Percentiles rank a stretch among this genome's conserved stretches.
Conservation (phyloP, 2,329 filamentous ascomycete species). For the Bipolaris cookei region DNA sequence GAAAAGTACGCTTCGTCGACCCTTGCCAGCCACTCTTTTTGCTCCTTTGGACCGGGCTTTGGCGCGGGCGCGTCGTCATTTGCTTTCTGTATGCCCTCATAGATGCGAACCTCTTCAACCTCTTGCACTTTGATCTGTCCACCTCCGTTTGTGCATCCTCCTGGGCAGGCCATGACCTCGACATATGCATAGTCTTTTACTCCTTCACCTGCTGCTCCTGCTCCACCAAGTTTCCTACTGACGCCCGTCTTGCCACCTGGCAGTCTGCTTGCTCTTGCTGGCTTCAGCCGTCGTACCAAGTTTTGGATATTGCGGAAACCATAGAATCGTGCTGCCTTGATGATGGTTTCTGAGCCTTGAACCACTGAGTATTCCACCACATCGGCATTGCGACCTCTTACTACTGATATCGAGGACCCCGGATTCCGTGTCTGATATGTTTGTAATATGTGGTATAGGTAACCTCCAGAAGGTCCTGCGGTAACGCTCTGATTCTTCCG, state of each 20-base stretch:
- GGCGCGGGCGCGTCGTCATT: slow-evolving; percentile 41
- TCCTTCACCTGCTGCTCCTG: slow-evolving; percentile 65
- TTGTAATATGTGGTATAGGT: slow-evolving; percentile 82
- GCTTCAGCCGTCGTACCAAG: slow-evolving; percentile 88
- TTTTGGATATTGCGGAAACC: slow-evolving; percentile 99
- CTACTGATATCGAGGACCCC: slow-evolving; percentile 72
- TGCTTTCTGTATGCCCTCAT: slow-evolving; percentile 33
- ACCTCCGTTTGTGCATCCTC: slow-evolving; percentile 97
- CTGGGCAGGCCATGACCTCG: slow-evolving; percentile 98
- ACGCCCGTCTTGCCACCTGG: slow-evolving; percentile 44
- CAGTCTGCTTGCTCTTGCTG: slow-evolving; percentile 69
- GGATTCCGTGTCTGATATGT: slow-evolving; percentile 73
- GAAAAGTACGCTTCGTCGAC: slow-evolving; percentile 83
- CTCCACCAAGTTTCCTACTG: slow-evolving; percentile 71
- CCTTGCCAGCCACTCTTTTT: slow-evolving; percentile 69
- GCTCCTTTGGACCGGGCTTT: slow-evolving; percentile 75
- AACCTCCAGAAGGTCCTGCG: slow-evolving; percentile 85
- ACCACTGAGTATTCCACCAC: slow-evolving; percentile 83
- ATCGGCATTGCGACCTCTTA: slow-evolving; percentile 84
- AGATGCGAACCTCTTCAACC: slow-evolving; percentile 56
- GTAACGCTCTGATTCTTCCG: slow-evolving; percentile 55
- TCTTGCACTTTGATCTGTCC: slow-evolving; percentile 94
- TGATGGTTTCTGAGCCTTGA: slow-evolving; percentile 52
- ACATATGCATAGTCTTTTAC: slow-evolving; percentile 85
- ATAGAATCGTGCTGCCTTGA: slow-evolving; percentile 77